These are phyloP conservation scores for Stephanocyclus meneghinianus DNA, from an alignment of 352 stramenopile genomes.

Conservation along the genomic window DNA sequence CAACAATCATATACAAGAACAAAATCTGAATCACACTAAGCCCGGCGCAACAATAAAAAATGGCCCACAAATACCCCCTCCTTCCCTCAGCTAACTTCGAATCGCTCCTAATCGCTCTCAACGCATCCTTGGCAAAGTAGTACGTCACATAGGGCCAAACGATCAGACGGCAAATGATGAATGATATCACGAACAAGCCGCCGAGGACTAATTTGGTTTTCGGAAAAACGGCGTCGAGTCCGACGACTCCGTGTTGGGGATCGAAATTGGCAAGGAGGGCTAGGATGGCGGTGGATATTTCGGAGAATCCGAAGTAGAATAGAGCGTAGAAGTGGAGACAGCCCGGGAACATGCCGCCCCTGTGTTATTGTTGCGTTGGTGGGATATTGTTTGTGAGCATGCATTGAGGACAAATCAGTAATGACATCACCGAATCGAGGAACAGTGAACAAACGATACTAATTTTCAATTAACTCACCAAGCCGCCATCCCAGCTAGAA, in stretches of 20 bases:
- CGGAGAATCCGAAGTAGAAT: slow-evolving; percentile 82
- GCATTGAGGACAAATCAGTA: not conserved
- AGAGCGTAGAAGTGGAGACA: slow-evolving; percentile 72
- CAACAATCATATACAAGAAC: slow-evolving; percentile 78
- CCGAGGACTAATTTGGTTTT: slow-evolving; percentile 68
- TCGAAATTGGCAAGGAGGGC: slow-evolving; percentile 82
- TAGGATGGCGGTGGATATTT: slow-evolving; percentile 79
- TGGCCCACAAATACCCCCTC: slow-evolving; percentile 52
- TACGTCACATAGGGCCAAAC: slow-evolving; percentile 77
- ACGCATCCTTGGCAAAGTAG: slow-evolving; percentile 69
- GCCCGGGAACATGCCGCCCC: slow-evolving; percentile 56
- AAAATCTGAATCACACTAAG: slow-evolving; percentile 76
- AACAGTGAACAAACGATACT: not conserved
- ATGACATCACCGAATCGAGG: not conserved
- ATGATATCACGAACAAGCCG: slow-evolving; percentile 72
- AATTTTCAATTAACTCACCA: slow-evolving; percentile 35
- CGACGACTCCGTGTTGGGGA: slow-evolving; percentile 66
- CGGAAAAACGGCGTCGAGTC: slow-evolving; percentile 73
- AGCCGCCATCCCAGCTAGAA: slow-evolving; percentile 59
- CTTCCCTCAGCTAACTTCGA: slow-evolving; percentile 44
- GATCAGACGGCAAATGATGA: slow-evolving; percentile 74
- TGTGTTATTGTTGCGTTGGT: not conserved
- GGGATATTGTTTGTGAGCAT: not conserved
- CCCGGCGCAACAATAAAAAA: slow-evolving; percentile 55
- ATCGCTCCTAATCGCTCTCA: slow-evolving; percentile 51